phyloP scores from a whole-genome alignment of 2,329 filamentous ascomycete genomes.

The Teratosphaeria destructans region DNA sequence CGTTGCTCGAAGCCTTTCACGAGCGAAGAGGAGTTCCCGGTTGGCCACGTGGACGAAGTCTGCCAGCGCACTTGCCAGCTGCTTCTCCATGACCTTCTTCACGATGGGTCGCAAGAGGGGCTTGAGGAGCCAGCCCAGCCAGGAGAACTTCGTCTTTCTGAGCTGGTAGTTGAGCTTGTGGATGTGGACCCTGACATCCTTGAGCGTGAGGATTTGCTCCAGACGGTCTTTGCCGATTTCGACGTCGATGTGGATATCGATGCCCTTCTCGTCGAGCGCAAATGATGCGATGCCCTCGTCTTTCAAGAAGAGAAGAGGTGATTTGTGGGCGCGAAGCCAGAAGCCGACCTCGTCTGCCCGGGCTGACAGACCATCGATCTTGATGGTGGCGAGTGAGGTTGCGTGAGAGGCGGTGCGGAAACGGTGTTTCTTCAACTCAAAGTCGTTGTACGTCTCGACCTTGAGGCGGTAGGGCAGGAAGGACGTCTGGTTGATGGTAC shows the following conservation, averaged over 20 bases:
- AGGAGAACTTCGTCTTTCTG: constrained; percentile 62
- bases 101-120: constrained; percentile 74
- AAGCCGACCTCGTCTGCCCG: constrained; percentile 82
- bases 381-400: constrained; percentile 60
- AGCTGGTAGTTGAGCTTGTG: constrained; percentile 79
- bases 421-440: constrained; percentile 73
- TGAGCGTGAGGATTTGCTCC: constrained; percentile 72
- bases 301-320: constrained; percentile 60
- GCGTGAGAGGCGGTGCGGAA: constrained; percentile 54
- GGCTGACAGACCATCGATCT: constrained; percentile 71
- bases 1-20: constrained; percentile 77
- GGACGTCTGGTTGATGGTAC: constrained; percentile 72
- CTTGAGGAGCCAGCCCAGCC: constrained; percentile 72
- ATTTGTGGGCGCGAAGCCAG: constrained; percentile 66
- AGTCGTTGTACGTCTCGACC: constrained; percentile 72
- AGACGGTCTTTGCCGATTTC: constrained; percentile 69
- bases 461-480: constrained; percentile 80
- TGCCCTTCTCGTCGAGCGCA: constrained; percentile 71
- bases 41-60: constrained; percentile 64
- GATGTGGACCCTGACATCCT: constrained; percentile 65
- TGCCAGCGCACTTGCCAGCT: constrained; percentile 62
- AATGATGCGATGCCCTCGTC: constrained; percentile 83
- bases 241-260: constrained; percentile 76
- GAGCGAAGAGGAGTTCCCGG: constrained; percentile 73
- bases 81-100: constrained; percentile 65